These are phyloP conservation scores for Penicillium frequentans DNA, from an alignment of 2,329 filamentous ascomycete species.

Conservation along the genomic window DNA sequence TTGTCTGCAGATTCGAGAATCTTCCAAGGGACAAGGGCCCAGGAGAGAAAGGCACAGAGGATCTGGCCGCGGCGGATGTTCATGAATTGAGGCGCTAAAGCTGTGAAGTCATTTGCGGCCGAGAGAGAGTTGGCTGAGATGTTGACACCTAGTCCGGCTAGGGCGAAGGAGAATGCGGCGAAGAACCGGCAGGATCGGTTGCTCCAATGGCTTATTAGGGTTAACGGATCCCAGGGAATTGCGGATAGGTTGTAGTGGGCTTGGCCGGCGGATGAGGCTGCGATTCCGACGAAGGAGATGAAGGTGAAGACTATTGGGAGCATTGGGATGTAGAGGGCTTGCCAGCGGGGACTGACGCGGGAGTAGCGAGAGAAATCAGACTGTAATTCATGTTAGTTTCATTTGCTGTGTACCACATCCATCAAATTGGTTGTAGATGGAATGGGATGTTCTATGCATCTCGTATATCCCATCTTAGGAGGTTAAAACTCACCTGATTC, in stretches of 20 bases:
- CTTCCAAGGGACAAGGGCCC: conserved; percentile 66
- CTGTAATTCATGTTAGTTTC: conserved; percentile 18
- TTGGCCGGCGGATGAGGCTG: conserved; percentile 42
- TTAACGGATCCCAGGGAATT: conserved; percentile 48
- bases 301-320: conserved; percentile 56
- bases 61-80: conserved; percentile 60
- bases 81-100: conserved; percentile 54
- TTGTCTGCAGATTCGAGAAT: conserved; percentile 60
- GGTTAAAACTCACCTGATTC: conserved; percentile 42
- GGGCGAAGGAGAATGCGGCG: conserved; percentile 53
- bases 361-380: conserved; percentile 60
- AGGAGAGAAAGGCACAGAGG: conserved; percentile 56
- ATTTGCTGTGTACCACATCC: background rate
- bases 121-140: conserved; percentile 55
- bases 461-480: background rate
- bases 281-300: conserved; percentile 51
- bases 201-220: conserved; percentile 40
- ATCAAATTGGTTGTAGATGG: too few relatives aligned
- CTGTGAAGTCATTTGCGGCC: conserved; percentile 57
- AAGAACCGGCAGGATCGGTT: conserved; percentile 49
- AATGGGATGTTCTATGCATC: background rate
- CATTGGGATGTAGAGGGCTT: conserved; percentile 52
- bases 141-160: conserved; percentile 58
- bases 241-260: conserved; percentile 32
- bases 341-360: conserved; percentile 49